Base-by-base conservation (phyloP, 306 rosid species). In the Trichosanthes cucumerina region DNA sequence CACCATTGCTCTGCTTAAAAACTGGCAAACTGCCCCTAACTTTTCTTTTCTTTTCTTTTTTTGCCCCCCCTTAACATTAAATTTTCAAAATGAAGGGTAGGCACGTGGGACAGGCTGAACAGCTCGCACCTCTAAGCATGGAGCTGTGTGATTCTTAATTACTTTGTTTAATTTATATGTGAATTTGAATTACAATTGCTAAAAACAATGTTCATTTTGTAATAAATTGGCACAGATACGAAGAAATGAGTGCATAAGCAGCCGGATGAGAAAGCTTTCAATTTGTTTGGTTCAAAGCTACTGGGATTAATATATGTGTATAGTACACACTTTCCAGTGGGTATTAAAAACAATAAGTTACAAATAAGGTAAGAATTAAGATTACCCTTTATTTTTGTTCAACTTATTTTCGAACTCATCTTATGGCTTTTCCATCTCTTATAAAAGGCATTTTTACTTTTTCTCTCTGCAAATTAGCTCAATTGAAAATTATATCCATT, bases 51-150 rank as follows among this genome's bases (percentile, higher is more conserved):
- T 71, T 21, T 5, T 16, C 28, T 50, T 53, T 43, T 70, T 39
- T 41, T 15, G 14, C 18, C 36, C 78, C 78, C 8, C 47, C n/a
- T n/a, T n/a, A n/a, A 19, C 7, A 53, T 50, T 75, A 53, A 52
- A 21, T 11, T 75, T 75, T 71, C 12, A 75, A 83, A 81, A 76
- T 79, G 81, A 82, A 82, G 77, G 52, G 85, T 80, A 16, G 83
- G 93, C 93, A 89, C 89, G 93, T 91, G 93, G 84, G 62, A 21
- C 80, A 81, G 96, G 54, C 77, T 81, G 82, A 81, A 79, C 57
- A 89, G 90, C 91, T 86, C 96, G 79, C 18, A 86, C 85, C 91
- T 87, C 92, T 68, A 91, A 81, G 92, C 86, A 76, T 87, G 78
- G 81, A 83, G 82, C 82, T 86, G 79, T 66, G 77, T 66, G 81